Evolutionary conservation across 306 rosid species (phyloP).

Genomic region (Acacia crassicarpa): DNA sequence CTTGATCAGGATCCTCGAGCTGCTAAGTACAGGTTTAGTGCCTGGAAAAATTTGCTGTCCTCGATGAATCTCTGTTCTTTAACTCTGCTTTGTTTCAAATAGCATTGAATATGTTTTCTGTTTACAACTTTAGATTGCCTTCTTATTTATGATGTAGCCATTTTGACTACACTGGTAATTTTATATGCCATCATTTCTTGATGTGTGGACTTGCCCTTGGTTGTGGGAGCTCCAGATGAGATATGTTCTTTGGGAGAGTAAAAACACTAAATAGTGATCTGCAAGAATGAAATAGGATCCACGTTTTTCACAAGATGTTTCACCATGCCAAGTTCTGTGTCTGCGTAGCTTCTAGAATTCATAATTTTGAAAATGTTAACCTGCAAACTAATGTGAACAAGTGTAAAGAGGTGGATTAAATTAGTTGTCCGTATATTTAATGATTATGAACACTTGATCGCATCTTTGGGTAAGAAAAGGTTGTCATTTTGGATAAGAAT

Average conservation of each 20-base stretch:
- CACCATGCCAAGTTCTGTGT: conserved; percentile 1
- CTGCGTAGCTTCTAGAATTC: not conserved
- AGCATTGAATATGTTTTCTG: not conserved
- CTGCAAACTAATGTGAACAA: conserved; percentile 9
- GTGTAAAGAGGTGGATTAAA: conserved; percentile 16
- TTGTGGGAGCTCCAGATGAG: conserved; percentile 23
- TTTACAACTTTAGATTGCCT: conserved; percentile 10
- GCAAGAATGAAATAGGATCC: conserved; percentile 9
- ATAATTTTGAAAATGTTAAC: conserved; percentile 3
- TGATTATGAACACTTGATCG: not conserved
- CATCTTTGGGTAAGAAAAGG: conserved; percentile 24
- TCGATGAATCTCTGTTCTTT: conserved; percentile 19
- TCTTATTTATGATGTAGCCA: conserved; percentile 24
- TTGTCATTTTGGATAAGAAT: not conserved
- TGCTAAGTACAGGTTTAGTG: conserved; percentile 80
- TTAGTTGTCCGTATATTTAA: not conserved
- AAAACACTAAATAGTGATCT: not conserved
- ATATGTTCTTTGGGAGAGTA: not conserved
- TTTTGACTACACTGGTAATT: not conserved
- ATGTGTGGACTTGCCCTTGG: conserved; percentile 6
- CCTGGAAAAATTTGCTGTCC: not conserved
- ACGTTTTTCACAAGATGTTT: conserved; percentile 9
- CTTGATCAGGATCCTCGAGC: conserved; percentile 85
- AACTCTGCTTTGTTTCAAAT: conserved; percentile 19
- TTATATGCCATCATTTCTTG: not conserved